These are phyloP conservation scores for Tuber brumale DNA, from an alignment of 495 filamentous ascomycete species.

Conservation along the genomic window DNA sequence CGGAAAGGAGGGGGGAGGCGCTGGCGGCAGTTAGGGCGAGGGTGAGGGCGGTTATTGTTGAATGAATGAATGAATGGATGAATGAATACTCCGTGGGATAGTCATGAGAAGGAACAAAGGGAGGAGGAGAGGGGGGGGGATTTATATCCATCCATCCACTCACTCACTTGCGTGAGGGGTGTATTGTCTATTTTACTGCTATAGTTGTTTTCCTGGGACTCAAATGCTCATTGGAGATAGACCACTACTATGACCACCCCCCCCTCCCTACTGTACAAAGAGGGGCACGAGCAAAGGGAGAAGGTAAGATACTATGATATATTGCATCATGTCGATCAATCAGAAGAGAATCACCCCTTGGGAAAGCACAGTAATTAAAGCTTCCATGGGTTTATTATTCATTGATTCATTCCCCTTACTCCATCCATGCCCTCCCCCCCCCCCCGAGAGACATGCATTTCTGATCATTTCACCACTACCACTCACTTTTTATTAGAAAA, in stretches of 20 bases:
- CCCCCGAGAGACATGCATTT: neutral
- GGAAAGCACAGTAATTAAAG: neutral
- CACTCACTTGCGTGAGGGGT: neutral
- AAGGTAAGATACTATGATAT: neutral
- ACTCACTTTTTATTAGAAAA: neutral
- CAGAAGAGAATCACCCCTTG: neutral
- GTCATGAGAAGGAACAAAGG: neutral
- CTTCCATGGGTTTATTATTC: too few relatives aligned
- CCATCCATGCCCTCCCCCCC: neutral
- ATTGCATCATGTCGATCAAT: neutral
- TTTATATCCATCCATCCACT: neutral
- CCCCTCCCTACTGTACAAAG: too few relatives aligned
- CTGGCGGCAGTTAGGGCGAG: constrained; percentile 15
- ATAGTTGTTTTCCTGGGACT: too few relatives aligned
- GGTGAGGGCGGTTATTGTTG: constrained; percentile 14
- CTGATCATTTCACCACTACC: neutral
- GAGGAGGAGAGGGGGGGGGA: neutral
- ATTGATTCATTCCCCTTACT: neutral
- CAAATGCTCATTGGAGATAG: too few relatives aligned
- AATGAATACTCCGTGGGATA: constrained; percentile 7
- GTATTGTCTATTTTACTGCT: too few relatives aligned
- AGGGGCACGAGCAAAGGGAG: too few relatives aligned
- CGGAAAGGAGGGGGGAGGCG: constrained; percentile 15
- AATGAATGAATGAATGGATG: neutral
- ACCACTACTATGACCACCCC: too few relatives aligned